These are phyloP conservation scores for Mesostigma viride DNA, from an alignment of 139 green algal genomes.

Conservation along the genomic window DNA sequence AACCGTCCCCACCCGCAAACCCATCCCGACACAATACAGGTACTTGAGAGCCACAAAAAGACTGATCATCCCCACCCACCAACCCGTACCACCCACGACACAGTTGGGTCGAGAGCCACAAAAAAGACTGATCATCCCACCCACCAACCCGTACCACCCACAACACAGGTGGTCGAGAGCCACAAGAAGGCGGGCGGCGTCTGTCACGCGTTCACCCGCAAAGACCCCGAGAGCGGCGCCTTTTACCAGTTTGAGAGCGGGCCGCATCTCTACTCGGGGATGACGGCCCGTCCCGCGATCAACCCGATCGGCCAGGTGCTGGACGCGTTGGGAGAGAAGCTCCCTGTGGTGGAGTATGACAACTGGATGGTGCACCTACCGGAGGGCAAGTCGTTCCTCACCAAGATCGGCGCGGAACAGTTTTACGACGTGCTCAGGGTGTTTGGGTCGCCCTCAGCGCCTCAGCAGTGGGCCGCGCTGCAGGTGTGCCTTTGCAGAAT, in stretches of 20 bases:
- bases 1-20: too few relatives aligned
- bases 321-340: slow-evolving; percentile 34
- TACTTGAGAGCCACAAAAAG: too few relatives aligned
- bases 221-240: too few relatives aligned
- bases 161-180: too few relatives aligned
- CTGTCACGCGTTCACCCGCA: slow-evolving; percentile 59
- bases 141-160: too few relatives aligned
- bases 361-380: slow-evolving; percentile 89
- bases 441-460: slow-evolving; percentile 4
- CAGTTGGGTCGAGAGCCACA: too few relatives aligned
- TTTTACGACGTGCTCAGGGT: slow-evolving; percentile 40
- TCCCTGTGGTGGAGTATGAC: slow-evolving; percentile 56
- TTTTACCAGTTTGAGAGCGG: slow-evolving; percentile 85
- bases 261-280: slow-evolving; percentile 65
- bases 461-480: slow-evolving; percentile 14
- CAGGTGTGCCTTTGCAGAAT: background rate
- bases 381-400: slow-evolving; percentile 73
- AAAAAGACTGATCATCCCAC: too few relatives aligned
- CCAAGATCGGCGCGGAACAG: slow-evolving; percentile 43
- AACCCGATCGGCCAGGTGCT: slow-evolving; percentile 31
- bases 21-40: too few relatives aligned
- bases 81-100: too few relatives aligned
- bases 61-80: too few relatives aligned
- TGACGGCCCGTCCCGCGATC: slow-evolving; percentile 18
- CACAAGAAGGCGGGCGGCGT: slow-evolving; percentile 72